A percentile compares a stretch with the other conserved stretches of the same genome.
phyloP scores from a whole-genome alignment of 306 rosid genomes.

The Abrus precatorius region DNA sequence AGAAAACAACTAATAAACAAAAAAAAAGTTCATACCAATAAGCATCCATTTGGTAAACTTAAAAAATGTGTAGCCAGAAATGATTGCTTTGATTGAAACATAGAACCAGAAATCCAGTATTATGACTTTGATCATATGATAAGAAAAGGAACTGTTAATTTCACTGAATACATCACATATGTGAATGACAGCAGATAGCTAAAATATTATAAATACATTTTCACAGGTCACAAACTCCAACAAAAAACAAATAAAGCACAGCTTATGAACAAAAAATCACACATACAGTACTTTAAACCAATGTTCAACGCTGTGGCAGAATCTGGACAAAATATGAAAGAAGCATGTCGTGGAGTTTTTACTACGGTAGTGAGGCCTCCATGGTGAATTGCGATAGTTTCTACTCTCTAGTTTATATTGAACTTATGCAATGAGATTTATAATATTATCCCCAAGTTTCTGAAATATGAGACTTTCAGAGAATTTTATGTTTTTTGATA shows the following conservation, averaged over 20 bases:
- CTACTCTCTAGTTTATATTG: not conserved
- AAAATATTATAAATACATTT: not conserved
- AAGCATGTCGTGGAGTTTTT: not conserved
- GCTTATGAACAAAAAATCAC: not conserved
- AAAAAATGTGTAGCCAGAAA: slow-evolving; percentile 12
- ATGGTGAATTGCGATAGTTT: not conserved
- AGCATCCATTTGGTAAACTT: slow-evolving; percentile 3
- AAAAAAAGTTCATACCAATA: not conserved
- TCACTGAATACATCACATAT: not conserved
- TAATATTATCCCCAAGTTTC: not conserved
- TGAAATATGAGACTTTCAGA: not conserved
- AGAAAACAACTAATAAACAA: slow-evolving; percentile 36
- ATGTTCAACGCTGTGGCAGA: not conserved
- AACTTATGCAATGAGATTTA: not conserved
- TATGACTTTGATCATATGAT: not conserved
- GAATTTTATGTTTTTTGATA: not conserved
- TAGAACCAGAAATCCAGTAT: not conserved
- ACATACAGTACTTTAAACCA: not conserved
- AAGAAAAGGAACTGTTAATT: not conserved
- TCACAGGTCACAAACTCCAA: slow-evolving; percentile 12
- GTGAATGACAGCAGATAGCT: slow-evolving; percentile 25
- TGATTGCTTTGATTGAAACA: slow-evolving; percentile 22
- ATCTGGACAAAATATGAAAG: not conserved
- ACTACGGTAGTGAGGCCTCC: not conserved
- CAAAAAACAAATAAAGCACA: not conserved